Base-by-base conservation (phyloP, 148 eudicot species). In the Arctostaphylos glauca region DNA sequence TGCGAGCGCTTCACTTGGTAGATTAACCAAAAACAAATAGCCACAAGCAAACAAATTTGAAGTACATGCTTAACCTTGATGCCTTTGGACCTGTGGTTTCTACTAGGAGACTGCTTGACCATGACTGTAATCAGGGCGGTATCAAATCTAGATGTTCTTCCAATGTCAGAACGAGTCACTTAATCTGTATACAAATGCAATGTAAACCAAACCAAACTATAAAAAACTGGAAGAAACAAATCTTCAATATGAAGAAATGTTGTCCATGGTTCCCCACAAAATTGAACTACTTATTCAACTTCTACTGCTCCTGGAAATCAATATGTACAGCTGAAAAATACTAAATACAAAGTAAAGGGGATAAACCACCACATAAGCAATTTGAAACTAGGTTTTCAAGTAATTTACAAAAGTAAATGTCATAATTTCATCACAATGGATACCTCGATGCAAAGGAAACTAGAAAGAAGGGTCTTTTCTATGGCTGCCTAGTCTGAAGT, bases 1-100 rank as follows among this genome's bases (percentile, higher is more conserved):
- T 88, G 94, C 49, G 98, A 96, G 86, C 87, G 97, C 89, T 93
- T 96, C 80, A 96, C 92, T 91, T 96, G 99, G 88, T 93, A 94
- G 72, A 96, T 68, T 76, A 96, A 86, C 99, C 99, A 96, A 81
- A 93, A 86, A 90, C 94, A 92, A 87, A 94, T 89, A 81, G 91
- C 95, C 87, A 96, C 80, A 80, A 96, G 88, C 83, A 96, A 85
- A 87, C 95, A 92, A 25, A 93, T 86, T 86, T 94, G 98, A 67
- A 96, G 85, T 56, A 89, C 88, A 83, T 90, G 92, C 89, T 90
- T 96, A 73, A 87, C 86, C 86, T 89, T 96, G 82, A 94, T 25
- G 46, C 94, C 92, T 81, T 84, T 94, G 41, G 97, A 92, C 81
- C 95, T 93, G 81, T 89, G 82, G 84, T 81, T 90, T 87, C 98